Percentiles rank a stretch among this genome's conserved stretches.
These are phyloP conservation scores for Russula dissimulans DNA, from an alignment of 768 basidiomycete species.

Conservation along the genomic window DNA sequence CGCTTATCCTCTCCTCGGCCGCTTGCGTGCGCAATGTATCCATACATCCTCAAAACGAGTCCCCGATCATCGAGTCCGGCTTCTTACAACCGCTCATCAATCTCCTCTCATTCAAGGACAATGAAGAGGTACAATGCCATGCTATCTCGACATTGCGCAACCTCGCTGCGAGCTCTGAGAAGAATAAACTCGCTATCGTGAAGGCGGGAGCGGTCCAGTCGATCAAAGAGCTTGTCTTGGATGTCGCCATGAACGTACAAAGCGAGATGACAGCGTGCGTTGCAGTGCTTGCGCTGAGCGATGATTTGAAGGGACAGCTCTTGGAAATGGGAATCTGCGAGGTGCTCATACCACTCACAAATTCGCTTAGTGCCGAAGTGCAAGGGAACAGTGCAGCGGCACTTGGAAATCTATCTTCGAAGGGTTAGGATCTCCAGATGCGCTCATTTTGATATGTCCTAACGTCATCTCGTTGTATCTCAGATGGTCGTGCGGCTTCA, in stretches of 20 bases:
- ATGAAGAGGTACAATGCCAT: conserved; percentile 99
- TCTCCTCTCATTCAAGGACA: conserved; percentile 95
- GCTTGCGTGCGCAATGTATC: conserved; percentile 99
- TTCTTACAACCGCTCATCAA: conserved; percentile 95
- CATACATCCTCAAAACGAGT: conserved; percentile 97
- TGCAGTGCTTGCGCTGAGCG: conserved; percentile 90
- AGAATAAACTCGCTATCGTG: conserved; percentile 97
- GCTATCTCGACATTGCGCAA: conserved; percentile 97
- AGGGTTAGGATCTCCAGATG: conserved; percentile 43
- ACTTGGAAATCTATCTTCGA: conserved; percentile 93
- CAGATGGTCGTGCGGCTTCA: conserved; percentile 63
- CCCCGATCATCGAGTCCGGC: conserved; percentile 97
- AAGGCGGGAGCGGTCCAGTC: conserved; percentile 94
- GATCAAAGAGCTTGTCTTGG: conserved; percentile 93
- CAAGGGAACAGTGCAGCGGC: conserved; percentile 99
- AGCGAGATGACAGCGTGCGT: conserved; percentile 99
- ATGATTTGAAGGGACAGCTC: conserved; percentile 93
- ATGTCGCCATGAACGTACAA: conserved; percentile 93
- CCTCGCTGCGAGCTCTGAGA: conserved; percentile 92
- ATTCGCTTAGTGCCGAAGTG: conserved; percentile 93
- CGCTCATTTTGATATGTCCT: neutral
- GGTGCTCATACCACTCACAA: conserved; percentile 92
- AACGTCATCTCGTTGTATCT: neutral
- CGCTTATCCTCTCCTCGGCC: conserved; percentile 94
- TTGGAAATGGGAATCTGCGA: conserved; percentile 98